phyloP scores from a whole-genome alignment of 345 rosid species.

The Capsella bursapastoris region DNA sequence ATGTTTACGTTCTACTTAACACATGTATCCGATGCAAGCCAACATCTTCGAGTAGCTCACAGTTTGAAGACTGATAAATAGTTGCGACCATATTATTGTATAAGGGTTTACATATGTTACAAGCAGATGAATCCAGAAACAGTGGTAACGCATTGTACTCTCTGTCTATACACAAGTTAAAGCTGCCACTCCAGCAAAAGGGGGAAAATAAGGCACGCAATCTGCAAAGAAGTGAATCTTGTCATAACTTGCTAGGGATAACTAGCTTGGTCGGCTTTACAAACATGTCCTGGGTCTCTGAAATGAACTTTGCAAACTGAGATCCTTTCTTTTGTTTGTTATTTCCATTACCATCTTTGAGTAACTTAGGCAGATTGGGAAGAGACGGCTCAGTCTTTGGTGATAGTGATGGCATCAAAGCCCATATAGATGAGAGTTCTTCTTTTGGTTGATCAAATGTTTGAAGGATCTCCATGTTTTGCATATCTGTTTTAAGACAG shows the following conservation, averaged over 20 bases:
- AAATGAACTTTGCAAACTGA: conserved; percentile 78
- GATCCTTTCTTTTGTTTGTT: conserved; percentile 68
- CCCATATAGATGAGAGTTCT: conserved; percentile 75
- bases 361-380: conserved; percentile 49
- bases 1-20: too few species aligned
- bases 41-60: too few species aligned
- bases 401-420: conserved; percentile 74
- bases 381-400: conserved; percentile 48
- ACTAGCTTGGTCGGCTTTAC: conserved; percentile 45
- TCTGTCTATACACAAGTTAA: conserved; percentile 22
- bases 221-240: conserved; percentile 14
- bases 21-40: too few species aligned
- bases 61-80: too few species aligned
- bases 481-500: conserved; percentile 57
- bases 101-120: conserved; percentile 12
- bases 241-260: conserved; percentile 73
- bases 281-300: conserved; percentile 57
- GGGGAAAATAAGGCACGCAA: conserved; percentile 9
- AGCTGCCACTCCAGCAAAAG: conserved; percentile 16
- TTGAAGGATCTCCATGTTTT: conserved; percentile 53
- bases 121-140: conserved; percentile 16
- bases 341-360: conserved; percentile 53
- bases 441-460: conserved; percentile 70
- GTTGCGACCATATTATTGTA: too few species aligned
- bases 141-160: conserved; percentile 6